Conservation (phyloP, 1,284 basidiomycete species). For the Heliocybe sulcata region DNA sequence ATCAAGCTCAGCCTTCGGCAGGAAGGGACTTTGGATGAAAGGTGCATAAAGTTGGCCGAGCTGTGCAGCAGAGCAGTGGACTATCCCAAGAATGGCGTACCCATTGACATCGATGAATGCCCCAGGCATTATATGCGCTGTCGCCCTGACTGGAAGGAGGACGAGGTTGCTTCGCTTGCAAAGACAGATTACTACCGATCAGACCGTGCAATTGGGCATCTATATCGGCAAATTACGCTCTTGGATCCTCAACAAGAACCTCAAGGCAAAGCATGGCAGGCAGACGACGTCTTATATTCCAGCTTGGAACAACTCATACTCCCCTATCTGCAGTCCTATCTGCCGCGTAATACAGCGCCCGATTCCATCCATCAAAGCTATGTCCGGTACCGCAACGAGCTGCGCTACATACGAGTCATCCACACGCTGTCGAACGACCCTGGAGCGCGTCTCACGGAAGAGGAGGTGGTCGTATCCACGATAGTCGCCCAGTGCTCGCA, state of each 20-base stretch:
- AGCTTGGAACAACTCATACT: slow-evolving; percentile 33
- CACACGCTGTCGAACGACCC: slow-evolving; percentile 57
- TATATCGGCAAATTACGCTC: slow-evolving; percentile 56
- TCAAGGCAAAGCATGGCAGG: slow-evolving; percentile 3
- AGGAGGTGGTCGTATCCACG: slow-evolving; percentile 66
- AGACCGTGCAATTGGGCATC: slow-evolving; percentile 54
- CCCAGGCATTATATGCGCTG: slow-evolving; percentile 48
- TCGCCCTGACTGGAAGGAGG: slow-evolving; percentile 73
- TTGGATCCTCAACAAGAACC: slow-evolving; percentile 27
- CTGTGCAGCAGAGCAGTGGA: slow-evolving; percentile 66
- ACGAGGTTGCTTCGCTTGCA: slow-evolving; percentile 51
- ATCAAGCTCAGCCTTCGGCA: slow-evolving; percentile 19
- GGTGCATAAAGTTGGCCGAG: slow-evolving; percentile 57
- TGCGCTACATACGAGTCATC: slow-evolving; percentile 62
- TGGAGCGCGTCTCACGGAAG: slow-evolving; percentile 52
- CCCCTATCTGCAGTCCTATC: not conserved
- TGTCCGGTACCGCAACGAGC: slow-evolving; percentile 49
- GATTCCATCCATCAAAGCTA: slow-evolving; percentile 20
- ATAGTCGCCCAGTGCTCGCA: slow-evolving; percentile 61
- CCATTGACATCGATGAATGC: slow-evolving; percentile 46
- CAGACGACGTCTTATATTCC: slow-evolving; percentile 38
- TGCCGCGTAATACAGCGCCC: not conserved
- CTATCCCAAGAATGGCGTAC: slow-evolving; percentile 66
- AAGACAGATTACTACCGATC: slow-evolving; percentile 66
- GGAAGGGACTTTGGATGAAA: slow-evolving; percentile 58